phyloP scores from a whole-genome alignment of 2,329 filamentous ascomycete genomes.

The Lachnellula cervina region DNA sequence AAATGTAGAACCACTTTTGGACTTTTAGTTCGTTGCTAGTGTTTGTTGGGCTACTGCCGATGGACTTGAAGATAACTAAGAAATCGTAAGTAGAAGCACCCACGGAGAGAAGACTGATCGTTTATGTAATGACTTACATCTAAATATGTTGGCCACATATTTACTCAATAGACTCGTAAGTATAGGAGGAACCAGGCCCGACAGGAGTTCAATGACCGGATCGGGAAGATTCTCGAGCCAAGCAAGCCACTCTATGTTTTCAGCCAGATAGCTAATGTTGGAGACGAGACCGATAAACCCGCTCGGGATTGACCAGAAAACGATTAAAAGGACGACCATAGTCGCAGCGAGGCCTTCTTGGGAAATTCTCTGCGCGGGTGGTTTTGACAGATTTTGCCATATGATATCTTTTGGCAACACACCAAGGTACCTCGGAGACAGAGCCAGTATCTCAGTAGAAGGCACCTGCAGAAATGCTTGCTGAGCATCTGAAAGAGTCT shows the following conservation, averaged over 20 bases:
- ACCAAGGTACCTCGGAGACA: neutral
- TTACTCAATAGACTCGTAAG: neutral
- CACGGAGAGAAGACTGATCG: neutral
- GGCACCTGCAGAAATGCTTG: neutral
- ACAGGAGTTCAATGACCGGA: neutral
- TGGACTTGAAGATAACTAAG: neutral
- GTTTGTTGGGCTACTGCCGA: neutral
- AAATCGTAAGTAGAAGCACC: neutral
- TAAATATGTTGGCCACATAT: neutral
- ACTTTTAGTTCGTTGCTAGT: neutral
- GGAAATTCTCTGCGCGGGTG: neutral
- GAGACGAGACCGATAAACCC: neutral
- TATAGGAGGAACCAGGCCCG: neutral
- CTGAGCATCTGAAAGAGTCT: neutral
- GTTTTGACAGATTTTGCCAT: neutral
- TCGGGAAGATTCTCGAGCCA: neutral
- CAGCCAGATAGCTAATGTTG: neutral
- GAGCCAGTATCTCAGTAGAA: neutral
- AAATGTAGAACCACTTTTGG: neutral
- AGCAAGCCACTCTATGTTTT: neutral
- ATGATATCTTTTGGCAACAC: neutral
- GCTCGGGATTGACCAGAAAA: neutral
- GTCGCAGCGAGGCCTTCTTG: neutral
- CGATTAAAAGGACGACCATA: neutral
- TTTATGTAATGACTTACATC: neutral